A percentile compares a stretch with the other conserved stretches of the same genome.
These are phyloP conservation scores for Russula dissimulans DNA, from an alignment of 768 basidiomycete species.

Conservation along the genomic window DNA sequence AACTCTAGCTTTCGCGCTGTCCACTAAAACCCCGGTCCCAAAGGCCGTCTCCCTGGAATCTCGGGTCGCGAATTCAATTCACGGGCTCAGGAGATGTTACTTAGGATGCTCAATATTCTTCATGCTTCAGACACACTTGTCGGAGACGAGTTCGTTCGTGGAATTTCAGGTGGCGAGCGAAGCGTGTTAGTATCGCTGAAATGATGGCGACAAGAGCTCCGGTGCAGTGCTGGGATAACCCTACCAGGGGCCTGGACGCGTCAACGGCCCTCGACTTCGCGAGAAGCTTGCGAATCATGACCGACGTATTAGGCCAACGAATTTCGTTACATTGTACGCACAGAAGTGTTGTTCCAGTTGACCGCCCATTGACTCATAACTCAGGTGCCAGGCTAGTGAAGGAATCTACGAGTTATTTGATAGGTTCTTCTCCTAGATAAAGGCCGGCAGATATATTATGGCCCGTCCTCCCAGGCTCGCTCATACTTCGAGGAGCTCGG, in stretches of 20 bases:
- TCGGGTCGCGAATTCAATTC: constrained; percentile 48
- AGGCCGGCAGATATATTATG: constrained; percentile 76
- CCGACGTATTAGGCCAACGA: constrained; percentile 76
- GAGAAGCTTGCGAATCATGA: constrained; percentile 70
- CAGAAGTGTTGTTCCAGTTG: neutral
- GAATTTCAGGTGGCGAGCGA: constrained; percentile 71
- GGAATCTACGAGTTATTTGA: constrained; percentile 72
- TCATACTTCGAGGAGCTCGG: constrained; percentile 71
- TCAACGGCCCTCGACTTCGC: constrained; percentile 85
- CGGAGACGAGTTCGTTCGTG: constrained; percentile 80
- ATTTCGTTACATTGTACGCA: constrained; percentile 64
- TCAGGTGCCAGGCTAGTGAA: constrained; percentile 58
- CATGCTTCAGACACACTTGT: constrained; percentile 74
- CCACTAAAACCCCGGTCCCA: constrained; percentile 64
- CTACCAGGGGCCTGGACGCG: constrained; percentile 73
- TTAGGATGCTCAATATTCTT: constrained; percentile 75
- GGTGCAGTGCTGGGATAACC: constrained; percentile 79
- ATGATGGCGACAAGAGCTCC: constrained; percentile 78
- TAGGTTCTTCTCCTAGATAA: constrained; percentile 80
- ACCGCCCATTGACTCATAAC: neutral
- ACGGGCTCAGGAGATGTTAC: constrained; percentile 49
- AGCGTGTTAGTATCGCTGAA: constrained; percentile 76
- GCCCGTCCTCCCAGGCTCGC: constrained; percentile 63
- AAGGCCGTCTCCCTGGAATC: constrained; percentile 61
- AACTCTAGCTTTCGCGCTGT: constrained; percentile 62